Evolutionary conservation across 108 stramenopile species (phyloP).

Genomic region (Epithemia pelagica): DNA sequence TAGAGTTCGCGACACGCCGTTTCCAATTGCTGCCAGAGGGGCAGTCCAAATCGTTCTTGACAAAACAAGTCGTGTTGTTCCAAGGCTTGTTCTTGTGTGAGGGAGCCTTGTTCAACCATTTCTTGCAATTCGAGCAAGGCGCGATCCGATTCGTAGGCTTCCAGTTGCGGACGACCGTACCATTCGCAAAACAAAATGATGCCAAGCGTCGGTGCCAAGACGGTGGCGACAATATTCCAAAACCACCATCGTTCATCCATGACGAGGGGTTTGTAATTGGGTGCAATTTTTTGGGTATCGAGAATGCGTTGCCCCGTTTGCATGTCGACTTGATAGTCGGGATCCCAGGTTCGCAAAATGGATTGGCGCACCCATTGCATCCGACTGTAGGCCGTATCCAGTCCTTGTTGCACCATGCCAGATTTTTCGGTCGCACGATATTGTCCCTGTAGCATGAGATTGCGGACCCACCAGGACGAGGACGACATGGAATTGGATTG

Average conservation of each 20-base stretch:
- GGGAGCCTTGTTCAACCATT: neutral
- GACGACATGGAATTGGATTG: neutral
- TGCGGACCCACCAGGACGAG: neutral
- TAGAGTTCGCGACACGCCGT: too few species aligned
- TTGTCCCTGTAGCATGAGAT: neutral
- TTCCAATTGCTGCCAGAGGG: too few species aligned
- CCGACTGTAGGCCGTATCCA: neutral
- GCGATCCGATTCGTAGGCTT: neutral
- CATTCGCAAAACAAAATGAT: neutral
- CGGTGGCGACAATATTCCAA: neutral
- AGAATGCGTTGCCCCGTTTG: neutral
- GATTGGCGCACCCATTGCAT: neutral
- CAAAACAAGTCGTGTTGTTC: neutral
- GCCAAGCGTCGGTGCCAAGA: too few species aligned
- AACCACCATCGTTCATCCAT: neutral
- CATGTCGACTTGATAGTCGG: neutral
- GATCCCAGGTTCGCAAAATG: neutral
- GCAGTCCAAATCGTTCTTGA: neutral
- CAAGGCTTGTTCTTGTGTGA: neutral
- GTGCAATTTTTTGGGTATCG: neutral
- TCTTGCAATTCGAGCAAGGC: neutral
- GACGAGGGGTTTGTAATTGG: neutral
- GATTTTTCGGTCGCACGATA: neutral
- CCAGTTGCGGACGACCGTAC: neutral
- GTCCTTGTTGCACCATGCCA: too few species aligned